phyloP scores from a whole-genome alignment of 768 basidiomycete genomes.

The Boletus rufocinnamomeus region DNA sequence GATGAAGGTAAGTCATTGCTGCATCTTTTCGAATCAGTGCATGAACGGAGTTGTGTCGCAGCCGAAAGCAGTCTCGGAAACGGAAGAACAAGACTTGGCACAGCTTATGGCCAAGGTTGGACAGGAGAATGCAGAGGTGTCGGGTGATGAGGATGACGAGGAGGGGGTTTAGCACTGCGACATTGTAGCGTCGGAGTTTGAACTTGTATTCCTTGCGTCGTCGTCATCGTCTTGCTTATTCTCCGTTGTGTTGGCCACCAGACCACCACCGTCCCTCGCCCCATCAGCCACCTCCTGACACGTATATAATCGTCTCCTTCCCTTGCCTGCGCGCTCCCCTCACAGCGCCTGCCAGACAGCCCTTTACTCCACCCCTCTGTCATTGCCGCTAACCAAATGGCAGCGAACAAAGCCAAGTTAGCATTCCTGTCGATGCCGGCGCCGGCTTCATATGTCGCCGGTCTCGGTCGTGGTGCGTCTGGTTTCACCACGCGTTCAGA shows the following conservation, averaged over 20 bases:
- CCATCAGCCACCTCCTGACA: too few relatives aligned
- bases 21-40: not conserved
- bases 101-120: slow-evolving; percentile 96
- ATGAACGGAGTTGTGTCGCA: slow-evolving; percentile 33
- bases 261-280: too few relatives aligned
- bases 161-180: slow-evolving; percentile 41
- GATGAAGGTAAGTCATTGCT: slow-evolving; percentile 73
- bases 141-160: slow-evolving; percentile 90
- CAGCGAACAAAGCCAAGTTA: slow-evolving; percentile 67
- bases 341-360: too few relatives aligned
- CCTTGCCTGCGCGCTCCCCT: too few relatives aligned
- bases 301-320: too few relatives aligned
- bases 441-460: slow-evolving; percentile 96
- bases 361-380: too few relatives aligned
- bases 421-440: slow-evolving; percentile 91
- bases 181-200: too few relatives aligned
- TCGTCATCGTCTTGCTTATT: too few relatives aligned
- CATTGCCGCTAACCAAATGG: slow-evolving; percentile 36
- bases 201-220: too few relatives aligned
- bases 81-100: slow-evolving; percentile 95
- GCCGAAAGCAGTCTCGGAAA: slow-evolving; percentile 98
- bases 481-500: slow-evolving; percentile 98
- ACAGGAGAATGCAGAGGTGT: slow-evolving; percentile 93
- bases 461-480: slow-evolving; percentile 96
- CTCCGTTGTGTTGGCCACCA: too few relatives aligned